Evolutionary conservation across 352 stramenopile species (phyloP), one percentile per base, ranked within the genome.

Genomic region (Phytopythium ostracodes): DNA sequence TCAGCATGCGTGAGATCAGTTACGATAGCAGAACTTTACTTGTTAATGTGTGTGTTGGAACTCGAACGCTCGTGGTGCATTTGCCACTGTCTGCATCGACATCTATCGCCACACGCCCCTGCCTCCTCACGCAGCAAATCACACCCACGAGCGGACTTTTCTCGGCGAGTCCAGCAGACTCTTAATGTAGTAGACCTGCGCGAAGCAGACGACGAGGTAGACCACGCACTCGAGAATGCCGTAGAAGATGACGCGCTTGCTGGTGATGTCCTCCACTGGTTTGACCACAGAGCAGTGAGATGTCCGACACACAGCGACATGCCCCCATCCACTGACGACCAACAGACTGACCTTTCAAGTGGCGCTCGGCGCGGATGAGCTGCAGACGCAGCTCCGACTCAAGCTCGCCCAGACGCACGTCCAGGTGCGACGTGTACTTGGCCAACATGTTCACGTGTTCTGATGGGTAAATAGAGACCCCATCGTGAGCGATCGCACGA

Each of bases 101-200:
- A 46, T 57, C n/a, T 29, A 36, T 58, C 31, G 12, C 4, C 35
- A 2, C 35, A 2, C 38, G 38, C 7, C 10, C 38, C 38, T 43
- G 12, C 38, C 15, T 58, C 22, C 63, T 11, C 14, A 14, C 4
- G 12, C 25, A 15, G 4, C 10, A 27, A 3, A 11, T 82, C 59
- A 85, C 24, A 74, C 81, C 79, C 81, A 89, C 25, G 68, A 75
- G 15, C 73, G 76, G 38, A 69, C 55, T 61, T 79, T 82, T 27
- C 72, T 75, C 18, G 84, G 81, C 8, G 52, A 75, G 46, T 89
- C 75, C 40, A 93, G 65, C 61, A 93, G 72, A 15, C 70, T 67
- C 64, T 91, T 89, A 69, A 93, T 93, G 73, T 93, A 93, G 29
- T 73, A 80, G 40, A 93, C 78, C 53, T 93, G 84, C 33, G 78